Conservation (phyloP, 495 filamentous ascomycete species). For the Xylaria telfairii region DNA sequence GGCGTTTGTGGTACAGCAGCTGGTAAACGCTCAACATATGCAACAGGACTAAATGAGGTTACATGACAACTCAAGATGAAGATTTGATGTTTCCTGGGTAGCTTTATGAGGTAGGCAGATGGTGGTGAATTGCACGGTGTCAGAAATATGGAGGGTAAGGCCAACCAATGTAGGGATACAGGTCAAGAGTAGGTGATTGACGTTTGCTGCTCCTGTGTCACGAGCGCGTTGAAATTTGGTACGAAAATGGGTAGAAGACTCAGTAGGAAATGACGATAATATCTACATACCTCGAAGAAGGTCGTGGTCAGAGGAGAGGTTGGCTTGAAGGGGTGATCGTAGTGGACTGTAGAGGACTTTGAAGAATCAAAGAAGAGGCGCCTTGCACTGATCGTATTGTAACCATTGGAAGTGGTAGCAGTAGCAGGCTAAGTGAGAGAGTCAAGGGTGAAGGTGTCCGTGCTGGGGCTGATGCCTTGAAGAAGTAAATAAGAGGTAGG, state of each 20-base stretch:
- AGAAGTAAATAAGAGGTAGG: slow-evolving; percentile 3
- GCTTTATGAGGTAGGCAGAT: background rate
- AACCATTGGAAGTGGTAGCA: background rate
- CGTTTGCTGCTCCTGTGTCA: background rate
- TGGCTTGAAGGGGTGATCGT: background rate
- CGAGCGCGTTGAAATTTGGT: background rate
- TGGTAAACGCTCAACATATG: background rate
- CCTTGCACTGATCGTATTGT: slow-evolving; percentile 4
- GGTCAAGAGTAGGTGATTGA: background rate
- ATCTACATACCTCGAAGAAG: slow-evolving; percentile 21
- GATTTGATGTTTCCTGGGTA: background rate
- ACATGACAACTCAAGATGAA: background rate
- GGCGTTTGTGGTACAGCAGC: background rate
- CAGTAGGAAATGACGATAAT: background rate
- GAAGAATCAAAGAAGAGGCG: slow-evolving; percentile 16
- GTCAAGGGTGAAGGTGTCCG: background rate
- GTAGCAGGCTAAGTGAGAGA: slow-evolving; percentile 2
- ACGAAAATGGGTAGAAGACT: background rate
- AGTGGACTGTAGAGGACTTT: background rate
- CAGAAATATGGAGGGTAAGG: background rate
- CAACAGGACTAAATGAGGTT: background rate
- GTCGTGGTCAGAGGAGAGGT: background rate
- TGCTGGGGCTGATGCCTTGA: background rate
- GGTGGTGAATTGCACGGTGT: background rate
- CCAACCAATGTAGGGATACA: background rate